Evolutionary conservation across 2,329 filamentous ascomycete genomes (phyloP), one percentile per base, ranked within the genome.

Genomic region (Venturia effusa): DNA sequence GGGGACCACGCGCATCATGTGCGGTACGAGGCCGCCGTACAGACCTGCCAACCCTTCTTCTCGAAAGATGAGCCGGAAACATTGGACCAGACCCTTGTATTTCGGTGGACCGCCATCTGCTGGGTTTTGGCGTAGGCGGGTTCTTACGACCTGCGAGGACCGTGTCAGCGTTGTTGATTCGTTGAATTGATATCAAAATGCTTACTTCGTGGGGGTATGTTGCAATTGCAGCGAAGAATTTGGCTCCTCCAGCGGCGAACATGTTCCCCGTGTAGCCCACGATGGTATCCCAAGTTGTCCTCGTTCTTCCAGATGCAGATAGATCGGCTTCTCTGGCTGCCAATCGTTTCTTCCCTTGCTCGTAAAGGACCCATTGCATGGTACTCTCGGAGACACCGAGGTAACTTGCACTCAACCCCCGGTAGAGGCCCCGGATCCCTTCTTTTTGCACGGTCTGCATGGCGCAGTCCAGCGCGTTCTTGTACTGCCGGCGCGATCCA

Each of bases 351-450:
- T 97, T 97, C 81, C 95, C 86, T 74, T 92, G 88, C 78, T 97
- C 92, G 76, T 97, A 97, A 69, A 97, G 78, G 71, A 96, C 87
- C 92, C 92, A 96, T 74, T 97, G 92, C 70, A 96, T 76, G 5
- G 92, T 94, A 68, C 88, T 92, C 79, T 97, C 93, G 2, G 88
- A 88, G 24, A 96, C 91, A 30, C 93, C 92, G 0, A 97, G 80
- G 72, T 97, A 97, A 71, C 89, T 94, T 40, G 92, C 92, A 68
- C 88, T 94, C 77, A 97, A 83, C 61, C 92, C 92, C 71, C 92
- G 89, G 77, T 97, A 97, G 65, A 97, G 79, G 1, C 92, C 91
- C 41, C 83, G 79, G 57, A 95, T 76, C 0, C 93, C 93, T 74
- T 97, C 92, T 66, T 90, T 81, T 27, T 87, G 83, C 51, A 96